Evolutionary conservation across 1,139 yeast species (phyloP).

Genomic region (Lodderomyces metapsilosis): DNA sequence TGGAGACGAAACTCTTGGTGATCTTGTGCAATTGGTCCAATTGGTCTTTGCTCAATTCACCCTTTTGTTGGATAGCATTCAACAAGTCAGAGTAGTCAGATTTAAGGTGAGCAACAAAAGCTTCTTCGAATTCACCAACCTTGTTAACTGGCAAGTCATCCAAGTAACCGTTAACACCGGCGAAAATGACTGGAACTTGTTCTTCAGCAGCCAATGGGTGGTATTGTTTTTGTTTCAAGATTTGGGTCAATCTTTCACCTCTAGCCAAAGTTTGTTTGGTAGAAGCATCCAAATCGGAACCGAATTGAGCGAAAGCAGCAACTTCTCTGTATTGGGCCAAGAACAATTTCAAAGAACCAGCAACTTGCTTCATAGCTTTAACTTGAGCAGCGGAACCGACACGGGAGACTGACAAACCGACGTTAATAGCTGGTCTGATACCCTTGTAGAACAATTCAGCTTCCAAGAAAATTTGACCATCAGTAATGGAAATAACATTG

Average conservation of each 20-base stretch:
- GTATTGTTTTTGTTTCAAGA: constrained; percentile 97
- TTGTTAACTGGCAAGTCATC: constrained; percentile 83
- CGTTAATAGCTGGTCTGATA: constrained; percentile 99
- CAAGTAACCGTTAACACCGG: constrained; percentile 99
- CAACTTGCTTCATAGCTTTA: constrained; percentile 99
- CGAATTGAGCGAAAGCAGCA: constrained; percentile 99
- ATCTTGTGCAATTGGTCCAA: constrained; percentile 86
- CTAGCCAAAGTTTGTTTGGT: constrained; percentile 98
- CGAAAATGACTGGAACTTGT: constrained; percentile 97
- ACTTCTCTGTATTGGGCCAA: constrained; percentile 99
- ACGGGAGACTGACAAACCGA: constrained; percentile 99
- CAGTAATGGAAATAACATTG: constrained; percentile 95
- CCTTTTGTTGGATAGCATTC: constrained; percentile 80
- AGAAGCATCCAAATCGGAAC: constrained; percentile 99
- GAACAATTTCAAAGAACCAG: constrained; percentile 99
- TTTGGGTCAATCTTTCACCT: constrained; percentile 99
- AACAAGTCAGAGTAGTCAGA: constrained; percentile 84
- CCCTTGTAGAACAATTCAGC: constrained; percentile 99
- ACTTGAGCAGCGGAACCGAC: constrained; percentile 99
- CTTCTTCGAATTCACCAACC: constrained; percentile 88
- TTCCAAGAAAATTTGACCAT: constrained; percentile 98
- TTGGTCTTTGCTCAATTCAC: constrained; percentile 86
- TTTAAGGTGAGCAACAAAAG: constrained; percentile 89
- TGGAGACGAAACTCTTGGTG: constrained; percentile 85
- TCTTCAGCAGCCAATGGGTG: constrained; percentile 97